Conservation (phyloP, 1,139 yeast genomes). For the Protomyces gravidus region DNA sequence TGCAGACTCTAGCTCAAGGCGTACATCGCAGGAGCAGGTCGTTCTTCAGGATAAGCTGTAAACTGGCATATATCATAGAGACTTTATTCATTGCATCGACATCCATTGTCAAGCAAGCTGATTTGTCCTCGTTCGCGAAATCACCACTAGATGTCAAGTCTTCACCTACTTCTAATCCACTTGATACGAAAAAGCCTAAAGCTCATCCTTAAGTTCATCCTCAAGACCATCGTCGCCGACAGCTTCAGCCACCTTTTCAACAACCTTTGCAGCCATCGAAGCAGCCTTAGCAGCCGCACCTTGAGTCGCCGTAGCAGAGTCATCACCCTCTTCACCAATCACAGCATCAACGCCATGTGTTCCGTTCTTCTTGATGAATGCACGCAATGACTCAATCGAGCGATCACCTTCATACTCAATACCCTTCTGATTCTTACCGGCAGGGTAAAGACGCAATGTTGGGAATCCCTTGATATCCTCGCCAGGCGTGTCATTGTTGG, state of each 20-base stretch:
- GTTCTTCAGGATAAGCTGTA: neutral
- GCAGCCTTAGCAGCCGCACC: constrained; percentile 32
- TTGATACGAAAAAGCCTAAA: neutral
- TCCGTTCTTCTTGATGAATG: constrained; percentile 65
- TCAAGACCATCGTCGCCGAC: constrained; percentile 42
- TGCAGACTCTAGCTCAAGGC: neutral
- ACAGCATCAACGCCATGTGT: constrained; percentile 48
- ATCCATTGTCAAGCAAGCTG: too few relatives aligned
- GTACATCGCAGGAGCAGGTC: neutral
- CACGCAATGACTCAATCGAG: constrained; percentile 65
- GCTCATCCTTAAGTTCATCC: constrained; percentile 31
- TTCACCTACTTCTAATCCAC: neutral
- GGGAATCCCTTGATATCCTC: constrained; percentile 76
- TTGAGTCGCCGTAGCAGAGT: constrained; percentile 6
- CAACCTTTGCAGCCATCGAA: constrained; percentile 31
- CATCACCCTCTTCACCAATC: constrained; percentile 2
- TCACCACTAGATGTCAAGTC: too few relatives aligned
- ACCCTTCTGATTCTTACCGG: constrained; percentile 75
- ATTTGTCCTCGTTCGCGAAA: too few relatives aligned
- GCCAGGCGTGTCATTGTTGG: constrained; percentile 70
- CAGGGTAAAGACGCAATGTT: constrained; percentile 86
- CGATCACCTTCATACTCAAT: constrained; percentile 66
- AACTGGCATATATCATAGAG: neutral
- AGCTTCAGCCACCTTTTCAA: constrained; percentile 39
- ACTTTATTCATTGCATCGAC: neutral